Evolutionary conservation across 2,329 filamentous ascomycete genomes (phyloP).

Genomic region (Ophiostoma angusticollis): DNA sequence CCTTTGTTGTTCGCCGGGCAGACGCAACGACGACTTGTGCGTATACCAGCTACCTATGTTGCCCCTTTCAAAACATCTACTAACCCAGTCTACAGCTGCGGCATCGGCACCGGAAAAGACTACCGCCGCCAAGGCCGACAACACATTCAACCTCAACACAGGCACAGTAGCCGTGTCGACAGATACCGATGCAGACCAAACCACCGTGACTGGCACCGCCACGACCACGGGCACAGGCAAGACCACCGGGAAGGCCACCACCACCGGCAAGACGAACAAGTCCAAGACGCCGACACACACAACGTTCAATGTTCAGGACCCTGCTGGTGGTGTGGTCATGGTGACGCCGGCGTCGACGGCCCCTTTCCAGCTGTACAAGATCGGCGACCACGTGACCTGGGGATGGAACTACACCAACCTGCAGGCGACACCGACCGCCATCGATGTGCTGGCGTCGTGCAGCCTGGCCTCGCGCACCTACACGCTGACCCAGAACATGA

Average conservation of each 20-base stretch:
- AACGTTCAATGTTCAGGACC: constrained; percentile 31
- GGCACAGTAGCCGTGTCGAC: constrained; percentile 19
- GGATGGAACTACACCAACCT: constrained; percentile 55
- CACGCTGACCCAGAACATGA: constrained; percentile 52
- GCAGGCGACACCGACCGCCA: constrained; percentile 41
- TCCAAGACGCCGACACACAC: constrained; percentile 21
- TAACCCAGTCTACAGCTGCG: constrained; percentile 15
- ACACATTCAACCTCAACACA: constrained; percentile 30
- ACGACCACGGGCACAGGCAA: constrained; percentile 14
- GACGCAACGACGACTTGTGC: neutral
- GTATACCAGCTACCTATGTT: neutral
- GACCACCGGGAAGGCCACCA: constrained; percentile 4
- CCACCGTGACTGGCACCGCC: constrained; percentile 12
- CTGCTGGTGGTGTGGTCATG: constrained; percentile 40
- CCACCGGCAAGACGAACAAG: constrained; percentile 15
- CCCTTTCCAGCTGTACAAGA: constrained; percentile 42
- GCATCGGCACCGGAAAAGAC: neutral
- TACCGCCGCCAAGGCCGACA: constrained; percentile 14
- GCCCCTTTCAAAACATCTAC: neutral
- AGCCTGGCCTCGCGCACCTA: constrained; percentile 38
- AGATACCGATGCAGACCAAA: constrained; percentile 16
- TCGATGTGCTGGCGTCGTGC: constrained; percentile 48
- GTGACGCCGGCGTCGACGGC: constrained; percentile 34
- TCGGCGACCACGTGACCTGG: constrained; percentile 46
- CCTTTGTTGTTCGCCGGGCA: constrained; percentile 37